These are phyloP conservation scores for Globisporangium alternatum DNA, from an alignment of 352 stramenopile species.

Conservation along the genomic window DNA sequence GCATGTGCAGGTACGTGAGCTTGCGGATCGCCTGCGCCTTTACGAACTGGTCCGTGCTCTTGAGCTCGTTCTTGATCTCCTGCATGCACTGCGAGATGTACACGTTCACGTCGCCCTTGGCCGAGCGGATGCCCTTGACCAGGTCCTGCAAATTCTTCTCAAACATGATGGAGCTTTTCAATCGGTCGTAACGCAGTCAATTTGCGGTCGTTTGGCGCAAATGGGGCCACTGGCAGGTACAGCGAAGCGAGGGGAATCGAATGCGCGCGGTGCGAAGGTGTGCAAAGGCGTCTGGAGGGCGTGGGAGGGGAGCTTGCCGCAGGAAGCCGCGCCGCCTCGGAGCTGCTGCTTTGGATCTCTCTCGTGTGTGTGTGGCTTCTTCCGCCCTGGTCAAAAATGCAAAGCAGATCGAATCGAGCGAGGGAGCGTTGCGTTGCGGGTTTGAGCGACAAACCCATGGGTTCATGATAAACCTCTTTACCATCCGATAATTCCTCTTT, in stretches of 20 bases:
- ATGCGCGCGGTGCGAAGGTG: not conserved
- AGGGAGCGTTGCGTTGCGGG: not conserved
- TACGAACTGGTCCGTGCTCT: slow-evolving; percentile 94
- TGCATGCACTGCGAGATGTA: slow-evolving; percentile 98
- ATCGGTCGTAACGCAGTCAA: not conserved
- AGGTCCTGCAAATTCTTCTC: slow-evolving; percentile 98
- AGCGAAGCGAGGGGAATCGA: slow-evolving; percentile 1
- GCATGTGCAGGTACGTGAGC: slow-evolving; percentile 97
- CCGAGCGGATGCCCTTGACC: slow-evolving; percentile 97
- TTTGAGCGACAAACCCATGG: not conserved
- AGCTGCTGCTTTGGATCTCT: slow-evolving; percentile 8
- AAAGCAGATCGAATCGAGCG: not conserved
- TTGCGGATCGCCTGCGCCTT: slow-evolving; percentile 98
- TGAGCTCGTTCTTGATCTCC: slow-evolving; percentile 98
- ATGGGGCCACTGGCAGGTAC: not conserved
- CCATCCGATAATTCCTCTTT: too few species aligned
- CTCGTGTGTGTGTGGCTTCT: slow-evolving; percentile 7
- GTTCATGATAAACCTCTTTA: not conserved
- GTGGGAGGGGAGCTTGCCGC: not conserved
- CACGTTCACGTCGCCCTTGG: slow-evolving; percentile 94
- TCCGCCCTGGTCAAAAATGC: slow-evolving; percentile 5
- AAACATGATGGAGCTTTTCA: slow-evolving; percentile 83
- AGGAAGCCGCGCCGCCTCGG: slow-evolving; percentile 2
- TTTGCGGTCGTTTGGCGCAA: not conserved
- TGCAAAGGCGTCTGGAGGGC: not conserved